Evolutionary conservation across 805 yeast genomes (phyloP).

Genomic region (Groenewaldozyma tartarivorans): DNA sequence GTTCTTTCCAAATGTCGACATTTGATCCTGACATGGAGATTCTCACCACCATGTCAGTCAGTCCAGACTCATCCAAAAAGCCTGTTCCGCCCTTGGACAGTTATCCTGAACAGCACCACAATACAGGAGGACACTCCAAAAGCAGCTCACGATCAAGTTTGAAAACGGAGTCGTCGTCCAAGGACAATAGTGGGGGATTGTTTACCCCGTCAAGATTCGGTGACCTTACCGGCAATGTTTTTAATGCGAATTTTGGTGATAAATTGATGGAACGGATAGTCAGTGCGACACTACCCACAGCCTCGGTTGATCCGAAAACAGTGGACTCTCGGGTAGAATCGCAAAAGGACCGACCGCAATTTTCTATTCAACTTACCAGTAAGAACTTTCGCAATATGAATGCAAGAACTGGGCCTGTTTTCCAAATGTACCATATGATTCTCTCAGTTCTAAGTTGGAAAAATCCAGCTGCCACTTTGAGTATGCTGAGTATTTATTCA

Average conservation of each 20-base stretch:
- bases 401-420: conserved; percentile 24
- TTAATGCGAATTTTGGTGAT: conserved; percentile 34
- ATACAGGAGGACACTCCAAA: too few relatives aligned
- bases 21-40: too few relatives aligned
- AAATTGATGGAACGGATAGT: conserved; percentile 63
- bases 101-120: too few relatives aligned
- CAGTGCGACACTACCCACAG: conserved; percentile 62
- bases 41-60: too few relatives aligned
- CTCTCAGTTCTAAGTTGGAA: conserved; percentile 55
- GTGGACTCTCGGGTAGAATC: conserved; percentile 39
- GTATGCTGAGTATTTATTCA: conserved; percentile 41
- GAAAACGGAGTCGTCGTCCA: too few relatives aligned
- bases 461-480: conserved; percentile 51
- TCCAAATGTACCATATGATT: conserved; percentile 48
- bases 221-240: conserved; percentile 3
- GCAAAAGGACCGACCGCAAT: conserved; percentile 55
- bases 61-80: too few relatives aligned
- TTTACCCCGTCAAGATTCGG: conserved; percentile 5
- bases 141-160: too few relatives aligned
- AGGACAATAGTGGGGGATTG: neutral
- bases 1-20: too few relatives aligned
- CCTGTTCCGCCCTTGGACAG: too few relatives aligned
- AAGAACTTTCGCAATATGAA: conserved; percentile 25
- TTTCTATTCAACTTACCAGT: conserved; percentile 63
- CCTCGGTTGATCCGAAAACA: conserved; percentile 36